These are phyloP conservation scores for Blastobotrys proliferans DNA, from an alignment of 1,139 yeast species.

Conservation along the genomic window DNA sequence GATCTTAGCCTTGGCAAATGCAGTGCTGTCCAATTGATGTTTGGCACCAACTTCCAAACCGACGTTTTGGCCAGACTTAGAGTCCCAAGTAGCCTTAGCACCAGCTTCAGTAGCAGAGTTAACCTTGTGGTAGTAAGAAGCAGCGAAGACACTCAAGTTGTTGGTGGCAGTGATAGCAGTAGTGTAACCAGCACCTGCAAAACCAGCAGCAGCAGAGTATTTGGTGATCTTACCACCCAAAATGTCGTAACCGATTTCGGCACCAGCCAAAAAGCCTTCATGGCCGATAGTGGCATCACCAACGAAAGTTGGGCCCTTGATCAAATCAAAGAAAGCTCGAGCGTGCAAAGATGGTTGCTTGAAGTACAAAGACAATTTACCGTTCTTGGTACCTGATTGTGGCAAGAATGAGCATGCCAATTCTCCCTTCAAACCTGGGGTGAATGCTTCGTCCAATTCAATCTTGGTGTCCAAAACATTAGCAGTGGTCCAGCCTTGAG, in stretches of 20 bases:
- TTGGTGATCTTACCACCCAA: conserved; percentile 88
- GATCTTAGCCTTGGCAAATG: conserved; percentile 94
- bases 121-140: conserved; percentile 96
- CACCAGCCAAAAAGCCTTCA: conserved; percentile 96
- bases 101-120: conserved; percentile 92
- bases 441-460: conserved; percentile 85
- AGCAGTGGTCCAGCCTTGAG: conserved; percentile 98
- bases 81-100: conserved; percentile 96
- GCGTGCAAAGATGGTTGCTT: conserved; percentile 92
- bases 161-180: conserved; percentile 85
- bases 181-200: conserved; percentile 82
- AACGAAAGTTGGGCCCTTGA: conserved; percentile 92
- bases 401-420: conserved; percentile 86
- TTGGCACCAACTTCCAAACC: conserved; percentile 93
- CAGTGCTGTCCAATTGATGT: conserved; percentile 80
- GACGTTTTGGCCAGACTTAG: conserved; percentile 71
- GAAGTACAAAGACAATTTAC: conserved; percentile 88
- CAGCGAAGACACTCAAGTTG: conserved; percentile 87
- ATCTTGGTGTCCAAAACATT: conserved; percentile 89
- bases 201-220: conserved; percentile 93
- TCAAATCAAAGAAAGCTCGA: conserved; percentile 89
- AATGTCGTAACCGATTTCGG: conserved; percentile 95
- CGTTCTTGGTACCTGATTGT: conserved; percentile 74
- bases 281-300: conserved; percentile 95
- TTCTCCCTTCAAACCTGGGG: conserved; percentile 95